These are phyloP conservation scores for Ilyonectria sp. DNA, from an alignment of 2,329 filamentous ascomycete species.

Conservation along the genomic window DNA sequence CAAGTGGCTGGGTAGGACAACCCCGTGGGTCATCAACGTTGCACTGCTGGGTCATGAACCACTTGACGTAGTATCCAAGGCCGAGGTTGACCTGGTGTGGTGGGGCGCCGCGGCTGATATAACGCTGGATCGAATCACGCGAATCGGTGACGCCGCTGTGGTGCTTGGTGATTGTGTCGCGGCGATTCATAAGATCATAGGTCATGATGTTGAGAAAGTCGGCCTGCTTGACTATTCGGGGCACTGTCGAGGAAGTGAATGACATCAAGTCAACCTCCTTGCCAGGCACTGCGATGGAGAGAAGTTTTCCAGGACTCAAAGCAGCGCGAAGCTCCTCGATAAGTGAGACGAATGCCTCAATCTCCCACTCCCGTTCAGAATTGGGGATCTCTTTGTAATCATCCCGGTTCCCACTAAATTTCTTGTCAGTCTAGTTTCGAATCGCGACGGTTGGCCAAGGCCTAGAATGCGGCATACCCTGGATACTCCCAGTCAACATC, in stretches of 20 bases:
- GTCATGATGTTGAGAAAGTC: conserved; percentile 80
- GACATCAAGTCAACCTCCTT: conserved; percentile 77
- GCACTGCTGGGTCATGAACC: conserved; percentile 67
- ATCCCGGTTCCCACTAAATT: conserved; percentile 73
- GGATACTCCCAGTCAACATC: conserved; percentile 79
- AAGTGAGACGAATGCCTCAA: conserved; percentile 74
- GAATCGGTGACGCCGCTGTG: conserved; percentile 75
- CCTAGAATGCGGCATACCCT: conserved; percentile 52
- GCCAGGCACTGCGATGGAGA: conserved; percentile 80
- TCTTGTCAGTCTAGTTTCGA: background rate
- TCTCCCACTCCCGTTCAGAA: conserved; percentile 71
- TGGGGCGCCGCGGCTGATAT: conserved; percentile 69
- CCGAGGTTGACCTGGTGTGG: conserved; percentile 72
- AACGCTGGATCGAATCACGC: conserved; percentile 69
- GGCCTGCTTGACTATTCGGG: conserved; percentile 70
- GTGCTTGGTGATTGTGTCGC: conserved; percentile 75
- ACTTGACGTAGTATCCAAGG: conserved; percentile 79
- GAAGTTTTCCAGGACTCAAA: conserved; percentile 69
- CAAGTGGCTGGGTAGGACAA: conserved; percentile 70
- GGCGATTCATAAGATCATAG: conserved; percentile 80
- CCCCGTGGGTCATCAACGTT: conserved; percentile 62
- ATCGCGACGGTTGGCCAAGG: background rate
- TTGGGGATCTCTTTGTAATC: conserved; percentile 79
- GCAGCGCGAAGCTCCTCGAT: conserved; percentile 70
- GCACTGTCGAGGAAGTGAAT: conserved; percentile 71